These are phyloP conservation scores for Phytophthora vignae DNA, from an alignment of 352 stramenopile species.

Conservation along the genomic window DNA sequence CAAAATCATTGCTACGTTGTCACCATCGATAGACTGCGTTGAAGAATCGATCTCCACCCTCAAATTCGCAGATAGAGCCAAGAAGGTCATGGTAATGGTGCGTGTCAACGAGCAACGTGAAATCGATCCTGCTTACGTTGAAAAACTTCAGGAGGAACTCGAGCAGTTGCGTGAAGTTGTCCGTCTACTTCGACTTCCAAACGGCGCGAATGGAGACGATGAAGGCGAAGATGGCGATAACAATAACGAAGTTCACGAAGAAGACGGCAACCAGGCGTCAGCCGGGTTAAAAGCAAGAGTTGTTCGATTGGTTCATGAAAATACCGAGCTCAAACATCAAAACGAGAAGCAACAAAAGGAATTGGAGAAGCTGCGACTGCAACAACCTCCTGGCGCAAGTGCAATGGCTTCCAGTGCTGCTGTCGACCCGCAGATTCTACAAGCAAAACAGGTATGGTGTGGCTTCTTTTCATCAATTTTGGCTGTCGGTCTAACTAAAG, in stretches of 20 bases:
- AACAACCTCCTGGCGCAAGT: conserved; percentile 17
- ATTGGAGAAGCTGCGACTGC: conserved; percentile 50
- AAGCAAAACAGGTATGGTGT: conserved; percentile 37
- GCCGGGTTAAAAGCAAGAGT: conserved; percentile 45
- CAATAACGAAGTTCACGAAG: conserved; percentile 38
- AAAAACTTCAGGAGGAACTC: conserved; percentile 90
- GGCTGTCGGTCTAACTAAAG: conserved; percentile 1
- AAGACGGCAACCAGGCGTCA: conserved; percentile 13
- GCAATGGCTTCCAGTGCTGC: neutral
- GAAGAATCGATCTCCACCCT: conserved; percentile 95
- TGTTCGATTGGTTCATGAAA: conserved; percentile 67
- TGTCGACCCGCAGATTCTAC: conserved; percentile 36
- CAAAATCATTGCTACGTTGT: conserved; percentile 93
- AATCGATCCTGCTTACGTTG: conserved; percentile 89
- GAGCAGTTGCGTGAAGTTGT: conserved; percentile 76
- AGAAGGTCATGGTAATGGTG: conserved; percentile 91
- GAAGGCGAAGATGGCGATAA: conserved; percentile 13
- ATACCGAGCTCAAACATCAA: conserved; percentile 69
- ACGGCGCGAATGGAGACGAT: conserved; percentile 6
- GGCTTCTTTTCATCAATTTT: neutral
- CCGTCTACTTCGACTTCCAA: conserved; percentile 43
- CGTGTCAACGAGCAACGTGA: conserved; percentile 86
- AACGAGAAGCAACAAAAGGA: conserved; percentile 70
- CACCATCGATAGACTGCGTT: conserved; percentile 82
- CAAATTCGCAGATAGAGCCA: conserved; percentile 93